Evolutionary conservation across 306 rosid genomes (phyloP), one percentile per base, ranked within the genome.

Genomic region (Vicia faba): DNA sequence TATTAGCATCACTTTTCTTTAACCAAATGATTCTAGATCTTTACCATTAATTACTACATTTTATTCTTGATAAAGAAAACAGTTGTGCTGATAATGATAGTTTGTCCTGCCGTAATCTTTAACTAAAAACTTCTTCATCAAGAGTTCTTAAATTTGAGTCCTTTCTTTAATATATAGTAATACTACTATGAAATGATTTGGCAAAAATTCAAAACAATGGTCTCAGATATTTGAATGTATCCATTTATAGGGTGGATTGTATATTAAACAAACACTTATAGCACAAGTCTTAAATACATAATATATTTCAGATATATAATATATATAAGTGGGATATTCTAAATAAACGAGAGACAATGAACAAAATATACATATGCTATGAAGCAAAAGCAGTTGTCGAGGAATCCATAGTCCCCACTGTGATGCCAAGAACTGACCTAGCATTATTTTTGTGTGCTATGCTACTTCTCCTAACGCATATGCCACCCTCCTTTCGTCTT

Each of bases 381-480:
- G 56, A 43, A 55, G 64, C 53, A 73, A 68, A 56, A 79, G 53
- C 53, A 46, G 18, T 40, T 68, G 74, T 72, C 58, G 70, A 63
- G 61, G 85, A 81, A 77, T 77, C 66, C 50, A 35, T 14, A 73
- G 77, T 77, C 72, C 82, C 80, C 68, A 61, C 28, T 69, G 80
- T 63, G 85, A 81, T 77, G 80, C 85, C 78, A 60, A 54, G 80
- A 81, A 73, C 80, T 60, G 82, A 59, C 71, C 51, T 69, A 28
- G 85, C 82, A 69, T 51, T 49, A 44, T 39, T 40, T 80, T 29
- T 69, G 44, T 40, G 65, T 64, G 53, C 16, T 40, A 48, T 49
- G 59, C 54, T 20, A 50, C 61, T 45, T 68, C 66, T 68, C 23
- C 0, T 28, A 69, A 15, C 60, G 84, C 61, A 80, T 80, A 75